A percentile compares a stretch with the other conserved stretches of the same genome.
These are phyloP conservation scores for Senecio squalidus DNA, from an alignment of 140 eudicot genomes.

Conservation along the genomic window DNA sequence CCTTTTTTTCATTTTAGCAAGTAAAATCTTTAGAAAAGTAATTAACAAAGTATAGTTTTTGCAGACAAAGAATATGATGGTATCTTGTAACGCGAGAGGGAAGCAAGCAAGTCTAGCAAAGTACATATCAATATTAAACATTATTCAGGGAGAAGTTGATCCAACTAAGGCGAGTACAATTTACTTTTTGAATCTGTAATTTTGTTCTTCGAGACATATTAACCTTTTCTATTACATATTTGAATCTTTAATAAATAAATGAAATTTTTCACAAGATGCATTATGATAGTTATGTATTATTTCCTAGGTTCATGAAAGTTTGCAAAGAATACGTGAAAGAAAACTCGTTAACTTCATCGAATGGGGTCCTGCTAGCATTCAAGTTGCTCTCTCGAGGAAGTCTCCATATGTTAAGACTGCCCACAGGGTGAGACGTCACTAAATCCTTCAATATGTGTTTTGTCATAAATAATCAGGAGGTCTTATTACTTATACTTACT, in stretches of 20 bases:
- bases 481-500: background rate
- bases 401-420: constrained; percentile 88
- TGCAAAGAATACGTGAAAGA: constrained; percentile 76
- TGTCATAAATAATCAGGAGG: background rate
- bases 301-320: constrained; percentile 68
- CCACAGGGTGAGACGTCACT: constrained; percentile 52
- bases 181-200: background rate
- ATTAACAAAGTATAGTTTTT: constrained; percentile 22
- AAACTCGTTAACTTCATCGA: constrained; percentile 74
- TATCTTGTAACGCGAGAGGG: constrained; percentile 71
- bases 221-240: background rate
- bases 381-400: constrained; percentile 87
- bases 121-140: constrained; percentile 82
- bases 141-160: constrained; percentile 94
- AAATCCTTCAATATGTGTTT: background rate
- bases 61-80: constrained; percentile 91
- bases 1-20: background rate
- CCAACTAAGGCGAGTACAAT: constrained; percentile 68
- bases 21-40: background rate
- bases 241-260: background rate
- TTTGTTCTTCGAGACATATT: background rate
- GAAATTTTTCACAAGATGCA: background rate
- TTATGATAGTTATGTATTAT: constrained; percentile 7
- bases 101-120: constrained; percentile 91
- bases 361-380: constrained; percentile 93